Base-by-base conservation (phyloP, 2,329 filamentous ascomycete species). In the Lecanosticta acicola region DNA sequence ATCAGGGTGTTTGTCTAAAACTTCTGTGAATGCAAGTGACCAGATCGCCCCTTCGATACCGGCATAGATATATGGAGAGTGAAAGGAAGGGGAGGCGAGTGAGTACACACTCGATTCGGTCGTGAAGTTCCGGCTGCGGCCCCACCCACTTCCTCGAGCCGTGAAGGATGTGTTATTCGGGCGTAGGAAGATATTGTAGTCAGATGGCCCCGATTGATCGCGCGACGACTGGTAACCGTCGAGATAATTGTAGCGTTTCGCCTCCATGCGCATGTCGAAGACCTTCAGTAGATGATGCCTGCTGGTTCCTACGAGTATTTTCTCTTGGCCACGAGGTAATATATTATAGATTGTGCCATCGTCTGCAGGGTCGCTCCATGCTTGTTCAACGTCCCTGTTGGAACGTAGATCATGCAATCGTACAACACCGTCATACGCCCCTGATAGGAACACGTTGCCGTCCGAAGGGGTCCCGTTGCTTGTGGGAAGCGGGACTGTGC, bases 331-430 rank as follows among this genome's bases (percentile, higher is more conserved):
- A 41, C 81, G 73, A 0, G 74, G 65, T 1, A 77, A 71, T 13
- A 84, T 68, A 16, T 77, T 77, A 57, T 82, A 82, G 4, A 82
- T 72, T 0, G 78, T 69, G 14, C 75, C 76, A 49, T 75, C 70
- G 53, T 83, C 79, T 2, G 77, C 76, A 1, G 71, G 68, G 55
- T 83, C 79, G 53, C 63, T 62, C 59, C 76, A 83, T 11, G 67
- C 65, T 40, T 51, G 48, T 43, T 76, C 74, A 36, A 68, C 72
- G 10, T 68, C 63, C 16, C 64, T 60, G 2, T 71, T 68, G 1
- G 75, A 76, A 29, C 80, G 77, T 45, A 82, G 63, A 54, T 84
- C 81, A 57, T 84, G 79, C 4, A 84, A 70, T 54, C 78, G 71
- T 32, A 74, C 68, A 32, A 73, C 67, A 9, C 78, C 76, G 57